Evolutionary conservation across 1,139 yeast species (phyloP).

Genomic region (Diutina mesorugosa): DNA sequence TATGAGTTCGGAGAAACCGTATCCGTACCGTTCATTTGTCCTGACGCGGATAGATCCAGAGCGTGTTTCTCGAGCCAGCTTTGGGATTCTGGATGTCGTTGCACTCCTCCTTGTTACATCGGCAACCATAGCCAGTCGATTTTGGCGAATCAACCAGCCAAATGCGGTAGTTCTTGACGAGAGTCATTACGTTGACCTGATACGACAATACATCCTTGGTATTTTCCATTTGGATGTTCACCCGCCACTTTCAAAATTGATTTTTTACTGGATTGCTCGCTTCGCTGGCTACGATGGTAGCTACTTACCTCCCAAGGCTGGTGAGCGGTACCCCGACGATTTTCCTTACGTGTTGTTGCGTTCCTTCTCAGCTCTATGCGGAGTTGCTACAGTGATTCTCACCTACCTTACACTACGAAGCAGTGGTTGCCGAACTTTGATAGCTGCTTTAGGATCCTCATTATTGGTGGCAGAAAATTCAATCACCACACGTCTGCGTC

Average conservation of each 20-base stretch:
- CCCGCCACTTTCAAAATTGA: slow-evolving; percentile 47
- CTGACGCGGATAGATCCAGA: not conserved
- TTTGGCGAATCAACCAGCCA: slow-evolving; percentile 16
- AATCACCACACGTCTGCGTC: slow-evolving; percentile 35
- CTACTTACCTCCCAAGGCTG: slow-evolving; percentile 19
- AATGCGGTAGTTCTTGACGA: slow-evolving; percentile 25
- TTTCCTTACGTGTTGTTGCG: slow-evolving; percentile 26
- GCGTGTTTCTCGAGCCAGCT: not conserved
- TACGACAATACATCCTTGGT: slow-evolving; percentile 41
- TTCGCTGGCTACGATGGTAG: slow-evolving; percentile 33
- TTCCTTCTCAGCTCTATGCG: slow-evolving; percentile 21
- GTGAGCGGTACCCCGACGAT: slow-evolving; percentile 16
- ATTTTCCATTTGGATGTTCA: slow-evolving; percentile 46
- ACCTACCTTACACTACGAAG: slow-evolving; percentile 37
- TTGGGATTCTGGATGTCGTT: not conserved
- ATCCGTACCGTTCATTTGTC: not conserved
- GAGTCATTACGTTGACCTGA: slow-evolving; percentile 23
- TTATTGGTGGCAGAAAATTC: slow-evolving; percentile 43
- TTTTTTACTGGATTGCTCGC: slow-evolving; percentile 30
- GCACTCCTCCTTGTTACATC: not conserved
- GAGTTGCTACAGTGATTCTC: slow-evolving; percentile 29
- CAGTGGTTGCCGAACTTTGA: slow-evolving; percentile 26
- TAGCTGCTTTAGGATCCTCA: slow-evolving; percentile 31
- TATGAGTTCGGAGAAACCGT: not conserved
- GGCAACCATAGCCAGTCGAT: slow-evolving; percentile 7